Evolutionary conservation across 768 basidiomycete species (phyloP), one percentile per base, ranked within the genome.

Genomic region (Daedalea quercina): DNA sequence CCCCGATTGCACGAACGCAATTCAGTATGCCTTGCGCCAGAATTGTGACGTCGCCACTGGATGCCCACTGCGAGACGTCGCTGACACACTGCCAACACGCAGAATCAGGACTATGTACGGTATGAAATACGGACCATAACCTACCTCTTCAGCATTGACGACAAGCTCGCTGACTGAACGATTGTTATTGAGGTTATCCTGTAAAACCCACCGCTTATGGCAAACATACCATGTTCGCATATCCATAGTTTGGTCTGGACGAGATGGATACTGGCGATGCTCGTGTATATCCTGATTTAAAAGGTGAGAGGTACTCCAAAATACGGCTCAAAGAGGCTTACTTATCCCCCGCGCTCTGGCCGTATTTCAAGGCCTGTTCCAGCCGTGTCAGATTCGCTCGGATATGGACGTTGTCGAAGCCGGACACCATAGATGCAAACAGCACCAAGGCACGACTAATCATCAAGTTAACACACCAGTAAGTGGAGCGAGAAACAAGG

Each of bases 271-370:
- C 67, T 76, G 3, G 81, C 77, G 54, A 85, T 80, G 55, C 76
- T 76, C 2, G 81, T 81, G 62, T 83, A 86, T 11, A 83, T 73
- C 15, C 85, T 86, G n/a, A 17, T 12, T n/a, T 42, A 26, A n/a
- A n/a, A 11, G 11, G 12, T 11, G 26, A 8, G 13, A 26, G 20
- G 8, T 7, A 13, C 22, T 22, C 3, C 12, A 3, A 15, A 25
- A 23, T n/a, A n/a, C 20, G 34, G n/a, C 3, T 40, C 26, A 31
- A 3, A n/a, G 20, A 6, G 9, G 57, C 69, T 51, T 54, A 84
- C 84, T 81, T 74, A 60, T 88, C 84, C 13, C 84, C 84, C 9
- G 84, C 79, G 56, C 81, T 81, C 45, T 80, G 76, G 3, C 83
- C 84, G 57, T 80, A 81, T 61, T 82, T 80, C 25, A 83, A 67